Conservation (phyloP, 1,139 yeast genomes). For the Kodamaea alishanica region DNA sequence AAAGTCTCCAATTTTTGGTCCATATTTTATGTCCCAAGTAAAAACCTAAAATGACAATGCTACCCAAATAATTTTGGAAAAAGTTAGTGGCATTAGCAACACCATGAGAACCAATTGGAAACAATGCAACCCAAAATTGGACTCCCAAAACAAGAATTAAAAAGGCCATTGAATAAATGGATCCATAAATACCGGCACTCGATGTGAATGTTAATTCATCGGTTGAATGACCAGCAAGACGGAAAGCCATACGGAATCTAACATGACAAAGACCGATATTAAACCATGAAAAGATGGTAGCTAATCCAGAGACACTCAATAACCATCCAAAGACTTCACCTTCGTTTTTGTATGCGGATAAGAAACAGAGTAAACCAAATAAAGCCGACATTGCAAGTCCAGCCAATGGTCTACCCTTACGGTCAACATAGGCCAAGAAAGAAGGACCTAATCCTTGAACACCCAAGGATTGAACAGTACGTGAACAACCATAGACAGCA, state of each 20-base stretch:
- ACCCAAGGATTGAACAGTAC: conserved; percentile 40
- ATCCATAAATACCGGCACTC: conserved; percentile 31
- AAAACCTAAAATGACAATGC: conserved; percentile 30
- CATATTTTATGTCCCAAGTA: conserved; percentile 33
- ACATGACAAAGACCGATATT: conserved; percentile 37
- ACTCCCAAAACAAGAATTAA: conserved; percentile 30
- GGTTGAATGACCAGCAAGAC: conserved; percentile 26
- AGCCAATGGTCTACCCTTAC: conserved; percentile 41
- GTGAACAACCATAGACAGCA: conserved; percentile 43
- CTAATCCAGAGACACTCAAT: conserved; percentile 39
- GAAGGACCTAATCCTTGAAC: conserved; percentile 41
- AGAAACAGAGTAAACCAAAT: conserved; percentile 41
- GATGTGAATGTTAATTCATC: conserved; percentile 29
- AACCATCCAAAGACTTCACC: conserved; percentile 40
- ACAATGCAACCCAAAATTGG: conserved; percentile 39
- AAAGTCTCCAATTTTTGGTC: conserved; percentile 33
- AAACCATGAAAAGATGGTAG: conserved; percentile 44
- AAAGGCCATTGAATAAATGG: conserved; percentile 30
- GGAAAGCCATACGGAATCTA: conserved; percentile 38
- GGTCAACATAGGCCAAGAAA: conserved; percentile 36
- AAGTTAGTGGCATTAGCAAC: conserved; percentile 29
- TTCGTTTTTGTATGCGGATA: conserved; percentile 38
- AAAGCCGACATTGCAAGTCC: conserved; percentile 33
- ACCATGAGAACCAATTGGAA: conserved; percentile 28
- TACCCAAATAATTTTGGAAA: conserved; percentile 38